A percentile compares a stretch with the other conserved stretches of the same genome.
phyloP scores from a whole-genome alignment of 768 basidiomycete species.

The Rhodosporidiobolus odoratus region DNA sequence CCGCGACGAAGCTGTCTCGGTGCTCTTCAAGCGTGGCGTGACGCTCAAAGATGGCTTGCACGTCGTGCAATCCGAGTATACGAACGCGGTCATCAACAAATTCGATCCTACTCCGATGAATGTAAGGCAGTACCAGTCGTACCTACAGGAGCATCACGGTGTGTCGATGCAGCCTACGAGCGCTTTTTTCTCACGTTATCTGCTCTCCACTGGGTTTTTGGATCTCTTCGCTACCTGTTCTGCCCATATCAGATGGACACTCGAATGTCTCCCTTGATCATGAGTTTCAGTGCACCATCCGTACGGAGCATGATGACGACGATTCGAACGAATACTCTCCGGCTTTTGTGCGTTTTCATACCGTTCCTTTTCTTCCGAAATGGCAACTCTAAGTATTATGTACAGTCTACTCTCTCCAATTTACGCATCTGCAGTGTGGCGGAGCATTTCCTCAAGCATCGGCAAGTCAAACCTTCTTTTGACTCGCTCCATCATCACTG shows the following conservation, averaged over 20 bases:
- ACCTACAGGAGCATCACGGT: background rate
- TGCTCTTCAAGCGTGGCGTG: background rate
- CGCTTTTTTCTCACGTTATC: no score
- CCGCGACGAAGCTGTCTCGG: background rate
- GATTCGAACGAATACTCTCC: background rate
- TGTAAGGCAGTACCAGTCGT: background rate
- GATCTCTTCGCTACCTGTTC: background rate
- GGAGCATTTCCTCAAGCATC: background rate
- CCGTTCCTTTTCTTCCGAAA: no score
- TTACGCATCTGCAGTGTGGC: background rate
- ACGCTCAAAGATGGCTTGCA: background rate
- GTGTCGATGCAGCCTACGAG: no score
- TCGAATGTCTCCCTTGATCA: conserved; percentile 1
- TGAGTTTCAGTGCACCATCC: background rate
- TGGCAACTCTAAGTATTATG: no score
- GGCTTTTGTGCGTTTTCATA: background rate
- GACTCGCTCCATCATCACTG: background rate
- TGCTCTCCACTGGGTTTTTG: no score
- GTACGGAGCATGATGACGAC: background rate
- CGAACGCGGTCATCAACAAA: background rate
- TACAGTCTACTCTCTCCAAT: background rate
- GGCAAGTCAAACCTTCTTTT: background rate
- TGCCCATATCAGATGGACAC: background rate
- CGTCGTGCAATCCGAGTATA: background rate
- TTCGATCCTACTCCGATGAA: background rate